These are phyloP conservation scores for Agaricus bisporus DNA, from an alignment of 768 basidiomycete genomes.

Conservation along the genomic window DNA sequence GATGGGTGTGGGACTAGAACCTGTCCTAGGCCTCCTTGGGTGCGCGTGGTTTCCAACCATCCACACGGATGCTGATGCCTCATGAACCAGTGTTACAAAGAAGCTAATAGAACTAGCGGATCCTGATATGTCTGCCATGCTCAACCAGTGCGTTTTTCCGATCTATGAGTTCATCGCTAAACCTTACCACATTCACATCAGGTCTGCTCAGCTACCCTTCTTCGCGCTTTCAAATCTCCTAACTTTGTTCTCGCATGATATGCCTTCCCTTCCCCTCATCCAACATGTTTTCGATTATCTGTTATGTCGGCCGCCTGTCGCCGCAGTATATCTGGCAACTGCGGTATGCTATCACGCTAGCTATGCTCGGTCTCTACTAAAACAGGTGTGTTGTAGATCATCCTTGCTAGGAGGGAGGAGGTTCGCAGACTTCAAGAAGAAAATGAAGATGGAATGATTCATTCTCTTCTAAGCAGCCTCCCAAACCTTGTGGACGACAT, in stretches of 20 bases:
- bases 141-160: slow-evolving; percentile 49
- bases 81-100: slow-evolving; percentile 53
- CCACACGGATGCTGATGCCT: not conserved
- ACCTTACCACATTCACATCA: slow-evolving; percentile 19
- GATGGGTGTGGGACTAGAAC: slow-evolving; percentile 82
- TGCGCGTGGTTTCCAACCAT: slow-evolving; percentile 15
- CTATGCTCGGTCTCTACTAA: not conserved
- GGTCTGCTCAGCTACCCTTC: slow-evolving; percentile 77
- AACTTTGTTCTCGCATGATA: slow-evolving; percentile 89
- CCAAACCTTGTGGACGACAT: slow-evolving; percentile 48
- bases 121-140: slow-evolving; percentile 56
- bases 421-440: slow-evolving; percentile 55
- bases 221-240: slow-evolving; percentile 87
- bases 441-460: slow-evolving; percentile 79
- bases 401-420: slow-evolving; percentile 66
- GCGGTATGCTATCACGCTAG: slow-evolving; percentile 47
- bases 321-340: slow-evolving; percentile 75
- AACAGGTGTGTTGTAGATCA: slow-evolving; percentile 41
- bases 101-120: slow-evolving; percentile 70
- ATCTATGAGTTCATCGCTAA: not conserved
- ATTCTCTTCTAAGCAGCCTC: slow-evolving; percentile 63
- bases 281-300: slow-evolving; percentile 92
- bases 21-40: slow-evolving; percentile 78
- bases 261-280: slow-evolving; percentile 82
- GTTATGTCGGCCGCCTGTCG: slow-evolving; percentile 74